These are phyloP conservation scores for Phyllostachys edulis DNA, from an alignment of 176 grass and related monocot species.

Conservation along the genomic window DNA sequence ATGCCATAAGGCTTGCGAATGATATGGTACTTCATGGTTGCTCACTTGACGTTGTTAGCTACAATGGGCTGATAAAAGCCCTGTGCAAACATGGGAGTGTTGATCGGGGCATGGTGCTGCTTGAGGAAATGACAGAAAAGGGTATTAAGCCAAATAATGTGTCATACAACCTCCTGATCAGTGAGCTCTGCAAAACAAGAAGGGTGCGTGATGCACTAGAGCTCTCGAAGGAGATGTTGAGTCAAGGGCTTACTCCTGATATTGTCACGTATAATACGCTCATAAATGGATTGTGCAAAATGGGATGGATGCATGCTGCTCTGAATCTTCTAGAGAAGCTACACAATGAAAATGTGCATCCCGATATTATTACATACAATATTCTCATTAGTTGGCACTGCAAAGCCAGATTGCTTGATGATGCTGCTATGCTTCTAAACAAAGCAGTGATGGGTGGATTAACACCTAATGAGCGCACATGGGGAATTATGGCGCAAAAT, in stretches of 20 bases:
- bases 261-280: conserved; percentile 91
- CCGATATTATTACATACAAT: conserved; percentile 88
- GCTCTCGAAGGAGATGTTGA: conserved; percentile 80
- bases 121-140: conserved; percentile 75
- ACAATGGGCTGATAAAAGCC: conserved; percentile 87
- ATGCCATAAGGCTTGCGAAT: conserved; percentile 62
- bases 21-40: conserved; percentile 81
- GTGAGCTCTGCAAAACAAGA: conserved; percentile 66
- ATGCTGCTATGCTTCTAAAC: conserved; percentile 62
- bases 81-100: conserved; percentile 73
- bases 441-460: conserved; percentile 56
- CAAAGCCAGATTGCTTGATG: conserved; percentile 76
- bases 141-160: conserved; percentile 84
- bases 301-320: conserved; percentile 71
- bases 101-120: conserved; percentile 48
- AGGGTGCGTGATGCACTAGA: conserved; percentile 74
- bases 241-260: conserved; percentile 68
- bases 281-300: conserved; percentile 87
- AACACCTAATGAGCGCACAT: conserved; percentile 61
- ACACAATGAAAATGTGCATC: conserved; percentile 59
- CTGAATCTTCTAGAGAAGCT: conserved; percentile 85
- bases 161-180: conserved; percentile 82
- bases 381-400: conserved; percentile 97
- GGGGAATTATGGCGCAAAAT: conserved; percentile 76
- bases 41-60: conserved; percentile 72